Base-by-base conservation (phyloP, 331 rosid genomes). In the Acacia concinna region DNA sequence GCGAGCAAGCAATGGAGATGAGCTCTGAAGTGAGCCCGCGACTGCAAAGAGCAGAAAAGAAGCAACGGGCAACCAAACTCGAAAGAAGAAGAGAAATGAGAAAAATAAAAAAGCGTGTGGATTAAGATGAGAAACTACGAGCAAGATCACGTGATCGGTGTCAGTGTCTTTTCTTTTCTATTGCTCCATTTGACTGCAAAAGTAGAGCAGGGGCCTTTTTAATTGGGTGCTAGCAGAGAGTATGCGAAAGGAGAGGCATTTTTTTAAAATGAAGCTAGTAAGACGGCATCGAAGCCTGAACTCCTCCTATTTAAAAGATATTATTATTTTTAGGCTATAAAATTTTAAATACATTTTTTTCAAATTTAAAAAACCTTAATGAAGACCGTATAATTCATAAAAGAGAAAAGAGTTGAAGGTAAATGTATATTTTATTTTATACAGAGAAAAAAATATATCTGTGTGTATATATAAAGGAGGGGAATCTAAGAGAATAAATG, bases 131-230 rank as follows among this genome's bases (percentile, higher is more conserved):
- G 60, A 64, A 80, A 52, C 59, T 40, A 8, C 1, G 77, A 51
- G 80, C 41, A n/a, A 23, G 37, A 81, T 77, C 90, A 81, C 90
- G 90, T 88, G 92, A 78, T 77, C 21, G 35, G 81, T 82, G 87
- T 86, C 92, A 82, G 88, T 18, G 17, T 49, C 18, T 78, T 28
- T 59, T 51, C 13, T 15, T 51, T 34, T n/a, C 64, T 20, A 6
- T 32, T 72, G 20, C 76, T 18, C 21, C 4, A n/a, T 73, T 78
- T 12, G 17, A 71, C 25, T 54, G 23, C 4, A 72, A 68, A 27
- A 81, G 68, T 76, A 12, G 8, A 59, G 20, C 13, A 11, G 35
- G 34, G 35, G 34, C 6, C 34, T 59, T 27, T 27, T 25, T 10
- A 2, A 56, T 8, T 56, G 31, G 30, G 60, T 8, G 60, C 60